A percentile compares a stretch with the other conserved stretches of the same genome.
phyloP scores from a whole-genome alignment of 2,329 filamentous ascomycete species.

The Aspergillus sp. region DNA sequence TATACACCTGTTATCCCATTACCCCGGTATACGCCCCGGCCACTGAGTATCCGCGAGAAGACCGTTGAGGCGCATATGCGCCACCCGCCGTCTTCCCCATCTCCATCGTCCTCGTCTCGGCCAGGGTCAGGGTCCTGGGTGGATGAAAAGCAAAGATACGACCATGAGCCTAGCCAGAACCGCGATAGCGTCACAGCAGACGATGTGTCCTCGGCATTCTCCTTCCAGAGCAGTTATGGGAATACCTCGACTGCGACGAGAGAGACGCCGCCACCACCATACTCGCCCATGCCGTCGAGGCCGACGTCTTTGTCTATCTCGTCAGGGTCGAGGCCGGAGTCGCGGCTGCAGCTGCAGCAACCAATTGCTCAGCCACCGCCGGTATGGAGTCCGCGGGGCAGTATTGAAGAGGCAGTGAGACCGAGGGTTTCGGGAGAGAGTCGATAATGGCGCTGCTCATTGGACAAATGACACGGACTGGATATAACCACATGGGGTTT shows the following conservation, averaged over 20 bases:
- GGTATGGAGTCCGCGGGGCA: slow-evolving; percentile 1
- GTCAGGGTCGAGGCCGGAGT: slow-evolving; percentile 11
- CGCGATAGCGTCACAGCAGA: slow-evolving; percentile 12
- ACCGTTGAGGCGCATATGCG: slow-evolving; percentile 29
- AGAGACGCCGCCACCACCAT: slow-evolving; percentile 36
- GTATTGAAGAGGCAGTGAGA: slow-evolving; percentile 1
- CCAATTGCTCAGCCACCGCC: too few species aligned
- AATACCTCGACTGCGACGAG: slow-evolving; percentile 38
- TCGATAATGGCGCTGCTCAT: slow-evolving; percentile 2
- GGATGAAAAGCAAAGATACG: background rate
- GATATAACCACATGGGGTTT: background rate
- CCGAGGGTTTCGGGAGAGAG: slow-evolving; percentile 21
- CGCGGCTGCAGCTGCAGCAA: background rate
- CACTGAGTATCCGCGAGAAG: slow-evolving; percentile 33
- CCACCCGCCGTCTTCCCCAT: slow-evolving; percentile 20
- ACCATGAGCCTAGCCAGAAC: background rate
- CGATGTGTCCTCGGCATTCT: slow-evolving; percentile 34
- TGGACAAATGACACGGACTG: background rate
- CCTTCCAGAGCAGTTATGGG: slow-evolving; percentile 37
- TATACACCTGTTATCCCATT: slow-evolving; percentile 29
- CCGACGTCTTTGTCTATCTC: slow-evolving; percentile 29
- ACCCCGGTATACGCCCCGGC: slow-evolving; percentile 35
- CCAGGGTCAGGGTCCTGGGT: slow-evolving; percentile 2
- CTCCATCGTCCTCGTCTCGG: slow-evolving; percentile 8
- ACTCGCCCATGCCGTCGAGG: slow-evolving; percentile 28